Percentiles rank a stretch among this genome's conserved stretches.
Evolutionary conservation across 2,329 filamentous ascomycete species (phyloP).

Genomic region (Fusarium dimerum): DNA sequence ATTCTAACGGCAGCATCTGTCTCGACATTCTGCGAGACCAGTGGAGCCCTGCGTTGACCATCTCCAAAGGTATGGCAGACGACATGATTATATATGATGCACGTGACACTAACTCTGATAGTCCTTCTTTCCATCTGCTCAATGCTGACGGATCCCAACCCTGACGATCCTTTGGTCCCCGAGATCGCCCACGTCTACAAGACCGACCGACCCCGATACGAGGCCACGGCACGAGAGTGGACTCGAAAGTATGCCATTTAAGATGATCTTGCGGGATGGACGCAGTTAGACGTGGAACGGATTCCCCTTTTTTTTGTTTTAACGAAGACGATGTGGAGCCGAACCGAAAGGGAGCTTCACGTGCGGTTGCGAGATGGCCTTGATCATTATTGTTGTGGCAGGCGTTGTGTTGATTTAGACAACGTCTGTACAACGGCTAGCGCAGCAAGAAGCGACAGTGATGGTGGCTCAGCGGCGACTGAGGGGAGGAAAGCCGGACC

Average conservation of each 20-base stretch:
- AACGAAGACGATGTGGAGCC: constrained; percentile 29
- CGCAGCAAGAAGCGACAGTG: constrained; percentile 28
- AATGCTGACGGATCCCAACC: constrained; percentile 99
- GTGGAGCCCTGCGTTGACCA: constrained; percentile 98
- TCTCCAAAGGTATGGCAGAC: constrained; percentile 79
- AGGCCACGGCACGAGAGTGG: constrained; percentile 96
- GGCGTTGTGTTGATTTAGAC: constrained; percentile 17
- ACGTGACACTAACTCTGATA: constrained; percentile 38
- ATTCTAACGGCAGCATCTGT: constrained; percentile 99
- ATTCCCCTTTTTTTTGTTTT: constrained; percentile 30
- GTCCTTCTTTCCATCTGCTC: constrained; percentile 99
- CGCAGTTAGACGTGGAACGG: constrained; percentile 30
- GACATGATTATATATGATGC: constrained; percentile 19
- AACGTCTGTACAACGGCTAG: constrained; percentile 24
- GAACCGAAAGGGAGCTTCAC: constrained; percentile 28
- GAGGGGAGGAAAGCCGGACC: constrained; percentile 35
- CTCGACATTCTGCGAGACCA: constrained; percentile 98
- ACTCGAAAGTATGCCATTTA: constrained; percentile 98
- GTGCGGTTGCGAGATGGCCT: constrained; percentile 25
- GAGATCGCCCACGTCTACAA: constrained; percentile 99
- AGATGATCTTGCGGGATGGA: constrained; percentile 17
- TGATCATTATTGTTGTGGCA: constrained; percentile 15
- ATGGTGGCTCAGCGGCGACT: constrained; percentile 22
- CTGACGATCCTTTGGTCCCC: constrained; percentile 95
- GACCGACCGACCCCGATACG: constrained; percentile 93